phyloP scores from a whole-genome alignment of 495 filamentous ascomycete genomes.

The Rhizodiscina lignyota region DNA sequence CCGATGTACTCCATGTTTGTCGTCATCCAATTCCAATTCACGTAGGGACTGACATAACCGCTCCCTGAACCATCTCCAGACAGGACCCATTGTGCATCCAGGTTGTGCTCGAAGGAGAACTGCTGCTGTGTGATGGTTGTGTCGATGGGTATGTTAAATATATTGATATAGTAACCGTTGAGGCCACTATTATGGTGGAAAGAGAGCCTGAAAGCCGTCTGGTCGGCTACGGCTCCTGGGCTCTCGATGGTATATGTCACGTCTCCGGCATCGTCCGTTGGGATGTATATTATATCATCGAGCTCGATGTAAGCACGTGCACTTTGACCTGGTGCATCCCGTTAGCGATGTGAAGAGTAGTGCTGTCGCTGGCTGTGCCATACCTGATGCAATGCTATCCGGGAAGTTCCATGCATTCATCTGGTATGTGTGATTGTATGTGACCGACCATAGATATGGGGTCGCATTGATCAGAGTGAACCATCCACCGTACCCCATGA shows the following conservation, averaged over 20 bases:
- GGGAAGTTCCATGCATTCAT: slow-evolving; percentile 13
- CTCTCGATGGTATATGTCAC: slow-evolving; percentile 9
- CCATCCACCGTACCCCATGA: too few species aligned
- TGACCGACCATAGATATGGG: slow-evolving; percentile 11
- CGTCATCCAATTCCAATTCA: slow-evolving; percentile 12
- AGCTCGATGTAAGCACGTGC: slow-evolving; percentile 2
- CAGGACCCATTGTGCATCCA: slow-evolving; percentile 12
- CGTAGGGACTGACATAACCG: slow-evolving; percentile 4
- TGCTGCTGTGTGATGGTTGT: slow-evolving; percentile 8
- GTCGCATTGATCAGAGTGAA: slow-evolving; percentile 13
- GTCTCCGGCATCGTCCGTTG: slow-evolving; percentile 11
- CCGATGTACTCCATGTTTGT: slow-evolving; percentile 8
- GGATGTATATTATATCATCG: slow-evolving; percentile 9
- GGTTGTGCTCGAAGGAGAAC: slow-evolving; percentile 8
- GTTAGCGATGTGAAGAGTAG: not conserved
- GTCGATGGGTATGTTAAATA: slow-evolving; percentile 4
- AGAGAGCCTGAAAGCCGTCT: too few species aligned
- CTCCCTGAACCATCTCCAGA: slow-evolving; percentile 12
- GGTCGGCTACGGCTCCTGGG: slow-evolving; percentile 5
- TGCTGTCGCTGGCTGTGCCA: too few species aligned
- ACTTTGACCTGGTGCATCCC: not conserved
- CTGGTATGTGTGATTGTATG: slow-evolving; percentile 9
- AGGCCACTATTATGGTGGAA: slow-evolving; percentile 4
- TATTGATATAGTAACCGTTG: slow-evolving; percentile 5
- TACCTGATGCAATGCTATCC: slow-evolving; percentile 9